These are phyloP conservation scores for Phytophthora cryptogea DNA, from an alignment of 352 stramenopile genomes.

Conservation along the genomic window DNA sequence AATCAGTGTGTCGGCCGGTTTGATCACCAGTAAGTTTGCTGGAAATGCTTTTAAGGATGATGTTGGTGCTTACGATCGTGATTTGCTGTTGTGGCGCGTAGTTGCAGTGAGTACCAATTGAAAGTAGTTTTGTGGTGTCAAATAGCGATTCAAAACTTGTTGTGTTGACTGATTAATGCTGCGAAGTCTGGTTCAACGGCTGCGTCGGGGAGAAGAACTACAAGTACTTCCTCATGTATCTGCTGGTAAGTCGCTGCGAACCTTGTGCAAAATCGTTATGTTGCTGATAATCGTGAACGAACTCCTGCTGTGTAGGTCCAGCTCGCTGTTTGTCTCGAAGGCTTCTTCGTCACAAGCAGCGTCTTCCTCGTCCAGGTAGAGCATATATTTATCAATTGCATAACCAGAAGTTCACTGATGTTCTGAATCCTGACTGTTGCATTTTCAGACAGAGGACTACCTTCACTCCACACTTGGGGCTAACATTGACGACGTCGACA, in stretches of 20 bases:
- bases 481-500: slow-evolving; percentile 20
- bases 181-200: slow-evolving; percentile 83
- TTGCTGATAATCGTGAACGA: not conserved
- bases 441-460: slow-evolving; percentile 43
- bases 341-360: slow-evolving; percentile 54
- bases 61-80: slow-evolving; percentile 2
- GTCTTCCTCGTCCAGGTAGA: slow-evolving; percentile 58
- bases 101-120: slow-evolving; percentile 34
- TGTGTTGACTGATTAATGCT: not conserved
- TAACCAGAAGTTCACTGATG: too few species aligned
- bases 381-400: too few species aligned
- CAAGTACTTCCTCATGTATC: slow-evolving; percentile 69
- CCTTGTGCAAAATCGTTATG: not conserved
- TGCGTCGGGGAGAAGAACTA: slow-evolving; percentile 87
- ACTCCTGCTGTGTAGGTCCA: slow-evolving; percentile 35
- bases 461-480: slow-evolving; percentile 23
- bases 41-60: not conserved
- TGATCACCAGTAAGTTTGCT: slow-evolving; percentile 86
- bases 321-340: slow-evolving; percentile 52
- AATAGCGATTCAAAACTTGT: slow-evolving; percentile 2
- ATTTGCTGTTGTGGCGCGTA: slow-evolving; percentile 15
- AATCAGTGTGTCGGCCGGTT: slow-evolving; percentile 89
- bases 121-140: not conserved
- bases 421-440: not conserved
- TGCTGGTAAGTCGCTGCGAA: slow-evolving; percentile 36